Conservation (phyloP, 345 rosid species). For the Eucalyptus marginata region DNA sequence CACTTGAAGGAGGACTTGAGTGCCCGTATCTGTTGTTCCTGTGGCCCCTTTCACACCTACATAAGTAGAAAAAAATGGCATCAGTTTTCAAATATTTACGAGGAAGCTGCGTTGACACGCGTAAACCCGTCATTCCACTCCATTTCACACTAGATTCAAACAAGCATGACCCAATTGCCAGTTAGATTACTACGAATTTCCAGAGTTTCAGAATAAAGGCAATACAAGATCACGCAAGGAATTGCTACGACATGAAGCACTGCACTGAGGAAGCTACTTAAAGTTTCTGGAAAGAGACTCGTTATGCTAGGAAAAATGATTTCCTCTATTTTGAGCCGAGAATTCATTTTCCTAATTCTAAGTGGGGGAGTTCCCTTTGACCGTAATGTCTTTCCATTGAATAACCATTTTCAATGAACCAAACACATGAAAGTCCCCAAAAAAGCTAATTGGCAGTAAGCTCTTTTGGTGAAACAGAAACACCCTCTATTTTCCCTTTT, state of each 20-base stretch:
- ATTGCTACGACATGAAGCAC: neutral
- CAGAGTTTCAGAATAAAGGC: neutral
- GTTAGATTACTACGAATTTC: neutral
- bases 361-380: neutral
- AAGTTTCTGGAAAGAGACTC: neutral
- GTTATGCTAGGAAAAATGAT: neutral
- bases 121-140: neutral
- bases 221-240: neutral
- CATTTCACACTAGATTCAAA: neutral
- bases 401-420: neutral
- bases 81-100: neutral
- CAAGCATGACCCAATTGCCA: neutral
- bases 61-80: slow-evolving; percentile 2
- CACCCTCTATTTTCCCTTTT: neutral
- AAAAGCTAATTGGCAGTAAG: neutral
- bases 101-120: neutral
- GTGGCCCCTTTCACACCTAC: slow-evolving; percentile 46
- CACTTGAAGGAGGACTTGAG: slow-evolving; percentile 46
- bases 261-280: neutral
- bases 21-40: slow-evolving; percentile 13
- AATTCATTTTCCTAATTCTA: neutral
- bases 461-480: neutral
- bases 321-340: neutral
- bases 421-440: neutral
- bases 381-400: neutral